A percentile compares a stretch with the other conserved stretches of the same genome.
phyloP scores from a whole-genome alignment of 495 filamentous ascomycete genomes.

The Podospora fimiseda region DNA sequence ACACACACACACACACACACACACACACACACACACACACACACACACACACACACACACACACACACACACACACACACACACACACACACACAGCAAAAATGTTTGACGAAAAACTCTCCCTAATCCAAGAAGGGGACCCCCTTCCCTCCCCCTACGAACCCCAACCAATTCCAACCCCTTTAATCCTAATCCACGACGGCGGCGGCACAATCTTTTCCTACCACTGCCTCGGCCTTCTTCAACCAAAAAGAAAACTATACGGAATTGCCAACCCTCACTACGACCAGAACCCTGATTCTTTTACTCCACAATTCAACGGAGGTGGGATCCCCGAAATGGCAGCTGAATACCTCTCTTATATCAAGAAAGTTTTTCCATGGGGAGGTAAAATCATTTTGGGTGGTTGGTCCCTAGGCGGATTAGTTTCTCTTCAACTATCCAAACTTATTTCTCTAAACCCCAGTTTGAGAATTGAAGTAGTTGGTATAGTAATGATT shows the following conservation, averaged over 20 bases:
- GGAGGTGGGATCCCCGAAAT: constrained; percentile 35
- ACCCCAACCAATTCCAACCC: constrained; percentile 10
- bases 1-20: too few relatives aligned
- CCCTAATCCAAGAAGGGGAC: constrained; percentile 19
- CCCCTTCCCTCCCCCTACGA: not conserved
- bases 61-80: too few relatives aligned
- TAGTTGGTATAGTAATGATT: constrained; percentile 41
- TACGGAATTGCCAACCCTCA: constrained; percentile 36
- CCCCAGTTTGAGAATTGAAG: constrained; percentile 3
- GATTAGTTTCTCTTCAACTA: constrained; percentile 36
- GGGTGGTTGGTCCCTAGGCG: constrained; percentile 42
- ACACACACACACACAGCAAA: not conserved
- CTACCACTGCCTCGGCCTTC: constrained; percentile 31
- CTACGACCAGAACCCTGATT: constrained; percentile 19
- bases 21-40: too few relatives aligned
- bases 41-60: too few relatives aligned
- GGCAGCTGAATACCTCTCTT: constrained; percentile 26
- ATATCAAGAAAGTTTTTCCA: constrained; percentile 27
- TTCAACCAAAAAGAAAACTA: constrained; percentile 21
- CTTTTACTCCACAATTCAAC: too few relatives aligned
- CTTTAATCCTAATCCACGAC: constrained; percentile 39
- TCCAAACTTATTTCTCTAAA: constrained; percentile 28
- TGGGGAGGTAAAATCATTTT: constrained; percentile 28
- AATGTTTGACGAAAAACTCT: constrained; percentile 25
- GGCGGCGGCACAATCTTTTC: constrained; percentile 37